Conservation (phyloP, 2,329 filamentous ascomycete species). For the Neonectria neomacrospora region DNA sequence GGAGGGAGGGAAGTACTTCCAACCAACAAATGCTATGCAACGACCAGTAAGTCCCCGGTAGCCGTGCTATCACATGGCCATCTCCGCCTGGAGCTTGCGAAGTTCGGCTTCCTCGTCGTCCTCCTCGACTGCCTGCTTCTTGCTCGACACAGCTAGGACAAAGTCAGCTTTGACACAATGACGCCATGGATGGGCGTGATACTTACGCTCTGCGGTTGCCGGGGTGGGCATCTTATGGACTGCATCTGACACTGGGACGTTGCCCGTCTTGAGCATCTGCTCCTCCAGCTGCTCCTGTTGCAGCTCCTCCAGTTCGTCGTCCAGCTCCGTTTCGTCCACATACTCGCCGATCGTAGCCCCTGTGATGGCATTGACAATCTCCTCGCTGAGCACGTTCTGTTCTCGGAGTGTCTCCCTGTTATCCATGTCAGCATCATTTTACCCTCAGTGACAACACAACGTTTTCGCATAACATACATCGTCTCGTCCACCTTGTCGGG, state of each 20-base stretch:
- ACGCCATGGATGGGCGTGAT: neutral
- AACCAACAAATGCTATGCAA: conserved; percentile 42
- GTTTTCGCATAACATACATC: conserved; percentile 72
- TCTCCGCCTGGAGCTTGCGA: conserved; percentile 92
- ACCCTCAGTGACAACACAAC: neutral
- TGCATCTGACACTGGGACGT: conserved; percentile 82
- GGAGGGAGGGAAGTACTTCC: conserved; percentile 24
- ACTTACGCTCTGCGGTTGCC: conserved; percentile 80
- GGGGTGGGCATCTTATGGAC: conserved; percentile 81
- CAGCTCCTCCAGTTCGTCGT: conserved; percentile 84
- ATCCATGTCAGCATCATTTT: conserved; percentile 45
- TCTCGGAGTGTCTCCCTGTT: conserved; percentile 88
- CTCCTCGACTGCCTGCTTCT: conserved; percentile 68
- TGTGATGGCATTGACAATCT: conserved; percentile 89
- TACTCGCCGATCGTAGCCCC: conserved; percentile 72
- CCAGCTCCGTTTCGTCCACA: conserved; percentile 87
- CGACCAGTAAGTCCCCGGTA: conserved; percentile 26
- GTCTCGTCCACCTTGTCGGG: conserved; percentile 95
- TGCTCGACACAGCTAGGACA: conserved; percentile 47
- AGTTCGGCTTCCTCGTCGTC: conserved; percentile 97
- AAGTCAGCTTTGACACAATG: conserved; percentile 28
- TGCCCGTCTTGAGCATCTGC: conserved; percentile 90
- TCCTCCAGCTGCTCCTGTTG: conserved; percentile 95
- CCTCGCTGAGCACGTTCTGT: conserved; percentile 91
- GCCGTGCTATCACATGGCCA: conserved; percentile 79